Conservation (phyloP, 805 yeast species). For the Ogataea nitratoaversa region DNA sequence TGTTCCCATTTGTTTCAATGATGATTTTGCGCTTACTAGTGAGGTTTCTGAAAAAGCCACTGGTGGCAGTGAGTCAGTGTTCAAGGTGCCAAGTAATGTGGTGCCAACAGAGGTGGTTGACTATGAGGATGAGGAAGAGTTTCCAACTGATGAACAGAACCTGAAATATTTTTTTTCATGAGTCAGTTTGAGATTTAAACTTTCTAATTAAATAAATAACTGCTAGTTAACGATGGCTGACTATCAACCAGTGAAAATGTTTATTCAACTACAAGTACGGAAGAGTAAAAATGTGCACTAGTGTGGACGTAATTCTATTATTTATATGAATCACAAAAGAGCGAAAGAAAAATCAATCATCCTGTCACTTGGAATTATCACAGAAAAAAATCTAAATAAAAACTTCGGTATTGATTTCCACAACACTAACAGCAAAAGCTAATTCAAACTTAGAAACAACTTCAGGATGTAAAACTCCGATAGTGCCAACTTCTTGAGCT, state of each 20-base stretch:
- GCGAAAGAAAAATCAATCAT: too few species aligned
- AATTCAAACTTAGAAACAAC: slow-evolving; percentile 83
- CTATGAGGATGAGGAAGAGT: slow-evolving; percentile 33
- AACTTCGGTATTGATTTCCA: slow-evolving; percentile 85
- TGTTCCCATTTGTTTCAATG: slow-evolving; percentile 19
- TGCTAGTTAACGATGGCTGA: too few species aligned
- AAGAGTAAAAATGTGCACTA: too few species aligned
- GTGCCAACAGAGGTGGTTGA: too few species aligned
- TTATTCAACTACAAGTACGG: too few species aligned
- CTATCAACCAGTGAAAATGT: too few species aligned
- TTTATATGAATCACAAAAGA: too few species aligned
- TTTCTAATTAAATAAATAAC: too few species aligned
- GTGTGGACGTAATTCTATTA: too few species aligned
- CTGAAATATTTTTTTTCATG: slow-evolving; percentile 27
- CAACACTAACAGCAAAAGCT: slow-evolving; percentile 88
- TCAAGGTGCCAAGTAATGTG: too few species aligned
- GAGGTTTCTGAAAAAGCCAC: background rate
- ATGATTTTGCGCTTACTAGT: slow-evolving; percentile 13
- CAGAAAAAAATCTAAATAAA: slow-evolving; percentile 49
- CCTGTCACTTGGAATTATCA: too few species aligned
- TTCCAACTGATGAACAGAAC: slow-evolving; percentile 29
- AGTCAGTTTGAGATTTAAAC: too few species aligned
- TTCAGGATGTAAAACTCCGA: slow-evolving; percentile 96
- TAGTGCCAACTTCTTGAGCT: slow-evolving; percentile 63
- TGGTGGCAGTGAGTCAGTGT: background rate